Evolutionary conservation across 1,139 yeast species (phyloP).

Genomic region (Kodamaea sp.): DNA sequence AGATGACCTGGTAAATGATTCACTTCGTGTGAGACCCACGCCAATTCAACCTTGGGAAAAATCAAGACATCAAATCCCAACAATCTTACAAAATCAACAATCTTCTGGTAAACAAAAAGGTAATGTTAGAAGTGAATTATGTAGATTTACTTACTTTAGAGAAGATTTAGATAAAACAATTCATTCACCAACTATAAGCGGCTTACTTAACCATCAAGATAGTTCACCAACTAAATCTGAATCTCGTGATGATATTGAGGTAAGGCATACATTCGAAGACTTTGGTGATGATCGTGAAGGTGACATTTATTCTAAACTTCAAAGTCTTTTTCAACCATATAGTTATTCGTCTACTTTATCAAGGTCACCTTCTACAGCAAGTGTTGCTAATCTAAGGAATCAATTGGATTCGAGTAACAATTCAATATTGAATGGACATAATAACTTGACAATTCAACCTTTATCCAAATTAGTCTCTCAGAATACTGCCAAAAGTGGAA

Average conservation of each 20-base stretch:
- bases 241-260: too few species aligned
- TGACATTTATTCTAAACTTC: slow-evolving; percentile 16
- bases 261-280: too few species aligned
- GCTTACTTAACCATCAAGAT: slow-evolving; percentile 41
- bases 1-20: slow-evolving; percentile 30
- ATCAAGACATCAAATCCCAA: slow-evolving; percentile 29
- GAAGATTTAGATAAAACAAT: slow-evolving; percentile 86
- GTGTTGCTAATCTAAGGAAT: slow-evolving; percentile 8
- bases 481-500: slow-evolving; percentile 3
- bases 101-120: slow-evolving; percentile 18
- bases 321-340: slow-evolving; percentile 31
- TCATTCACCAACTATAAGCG: slow-evolving; percentile 86
- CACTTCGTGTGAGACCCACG: slow-evolving; percentile 67
- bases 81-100: slow-evolving; percentile 25
- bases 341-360: slow-evolving; percentile 15
- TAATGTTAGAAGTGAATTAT: slow-evolving; percentile 26
- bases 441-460: slow-evolving; percentile 8
- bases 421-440: slow-evolving; percentile 5
- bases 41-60: slow-evolving; percentile 76
- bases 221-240: not conserved
- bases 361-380: slow-evolving; percentile 13
- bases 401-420: slow-evolving; percentile 5
- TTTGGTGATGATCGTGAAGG: slow-evolving; percentile 4
- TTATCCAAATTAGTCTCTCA: slow-evolving; percentile 6
- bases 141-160: slow-evolving; percentile 83